Conservation (phyloP, 495 filamentous ascomycete species). For the Annulohypoxylon maeteangense region DNA sequence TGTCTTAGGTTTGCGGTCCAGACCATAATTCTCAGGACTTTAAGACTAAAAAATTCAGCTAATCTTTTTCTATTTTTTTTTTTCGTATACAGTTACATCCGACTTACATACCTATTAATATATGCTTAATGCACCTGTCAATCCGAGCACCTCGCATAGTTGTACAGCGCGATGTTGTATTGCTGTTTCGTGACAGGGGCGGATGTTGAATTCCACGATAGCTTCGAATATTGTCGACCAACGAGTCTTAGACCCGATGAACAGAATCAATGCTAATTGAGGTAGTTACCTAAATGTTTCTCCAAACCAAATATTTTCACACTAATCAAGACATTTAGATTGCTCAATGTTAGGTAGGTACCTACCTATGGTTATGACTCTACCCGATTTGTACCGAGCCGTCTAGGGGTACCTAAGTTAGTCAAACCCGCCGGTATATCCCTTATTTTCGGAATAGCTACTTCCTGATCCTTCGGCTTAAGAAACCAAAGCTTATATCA, state of each 20-base stretch:
- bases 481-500: neutral
- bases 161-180: slow-evolving; percentile 14
- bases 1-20: slow-evolving; percentile 26
- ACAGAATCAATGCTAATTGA: neutral
- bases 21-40: neutral
- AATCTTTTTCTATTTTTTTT: neutral
- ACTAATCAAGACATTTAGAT: neutral
- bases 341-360: too few relatives aligned
- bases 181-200: slow-evolving; percentile 10
- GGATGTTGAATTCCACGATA: slow-evolving; percentile 13
- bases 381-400: neutral
- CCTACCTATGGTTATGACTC: too few relatives aligned
- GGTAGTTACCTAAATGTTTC: neutral
- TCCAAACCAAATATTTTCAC: neutral
- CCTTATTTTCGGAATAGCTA: slow-evolving; percentile 9
- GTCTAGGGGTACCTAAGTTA: neutral
- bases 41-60: slow-evolving; percentile 18
- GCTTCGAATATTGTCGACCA: neutral
- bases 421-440: slow-evolving; percentile 3
- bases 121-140: slow-evolving; percentile 8
- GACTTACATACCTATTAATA: slow-evolving; percentile 11
- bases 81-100: slow-evolving; percentile 27
- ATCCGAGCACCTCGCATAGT: neutral
- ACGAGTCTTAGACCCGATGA: neutral
- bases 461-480: neutral